Conservation (phyloP, 177 flowering plant genomes). For the Vitis hybrid region DNA sequence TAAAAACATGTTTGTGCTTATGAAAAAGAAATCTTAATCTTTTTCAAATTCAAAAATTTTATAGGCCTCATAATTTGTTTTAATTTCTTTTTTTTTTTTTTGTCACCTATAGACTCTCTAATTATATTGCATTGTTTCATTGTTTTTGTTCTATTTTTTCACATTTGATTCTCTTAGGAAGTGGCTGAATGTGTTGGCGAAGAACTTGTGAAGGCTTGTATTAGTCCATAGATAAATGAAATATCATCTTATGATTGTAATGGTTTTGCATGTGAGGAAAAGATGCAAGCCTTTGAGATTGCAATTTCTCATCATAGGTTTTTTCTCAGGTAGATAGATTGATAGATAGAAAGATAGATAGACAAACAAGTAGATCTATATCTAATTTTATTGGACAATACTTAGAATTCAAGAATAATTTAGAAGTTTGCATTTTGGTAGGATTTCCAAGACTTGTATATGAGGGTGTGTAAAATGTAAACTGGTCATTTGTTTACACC, state of each 20-base stretch:
- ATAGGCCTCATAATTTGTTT: no score
- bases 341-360: no score
- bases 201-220: conserved; percentile 80
- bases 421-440: no score
- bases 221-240: conserved; percentile 59
- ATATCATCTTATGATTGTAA: conserved; percentile 87
- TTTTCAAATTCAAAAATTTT: no score
- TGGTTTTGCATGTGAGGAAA: conserved; percentile 70
- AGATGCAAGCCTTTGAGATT: conserved; percentile 64
- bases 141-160: neutral
- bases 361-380: no score
- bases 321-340: conserved; percentile 21
- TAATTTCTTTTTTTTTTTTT: neutral
- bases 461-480: no score
- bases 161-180: conserved; percentile 37
- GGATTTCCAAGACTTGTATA: no score
- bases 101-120: no score
- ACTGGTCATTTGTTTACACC: no score
- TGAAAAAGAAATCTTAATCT: neutral
- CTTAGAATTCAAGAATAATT: no score
- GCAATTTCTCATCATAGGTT: conserved; percentile 62
- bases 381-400: no score
- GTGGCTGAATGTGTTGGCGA: conserved; percentile 69
- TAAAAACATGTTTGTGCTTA: neutral
- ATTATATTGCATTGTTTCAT: neutral